phyloP scores from a whole-genome alignment of 805 yeast species.

The Candida incommunis region DNA sequence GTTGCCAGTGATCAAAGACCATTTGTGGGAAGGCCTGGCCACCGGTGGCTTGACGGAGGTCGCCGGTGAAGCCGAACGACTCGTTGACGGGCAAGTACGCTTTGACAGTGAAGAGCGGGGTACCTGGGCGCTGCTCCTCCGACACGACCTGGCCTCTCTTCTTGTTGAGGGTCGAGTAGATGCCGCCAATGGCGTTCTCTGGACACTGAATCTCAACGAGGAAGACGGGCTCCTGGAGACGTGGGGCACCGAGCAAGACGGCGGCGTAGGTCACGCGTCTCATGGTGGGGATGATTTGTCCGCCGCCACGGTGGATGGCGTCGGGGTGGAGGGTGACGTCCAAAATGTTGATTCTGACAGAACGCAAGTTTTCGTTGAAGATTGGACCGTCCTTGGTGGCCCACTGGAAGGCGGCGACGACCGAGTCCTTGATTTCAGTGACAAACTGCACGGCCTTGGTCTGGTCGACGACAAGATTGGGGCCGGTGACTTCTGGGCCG shows the following conservation, averaged over 20 bases:
- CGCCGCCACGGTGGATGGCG: conserved; percentile 99
- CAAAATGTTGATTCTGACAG: conserved; percentile 92
- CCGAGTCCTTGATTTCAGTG: conserved; percentile 98
- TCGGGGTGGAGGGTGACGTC: conserved; percentile 99
- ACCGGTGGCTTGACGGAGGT: conserved; percentile 99
- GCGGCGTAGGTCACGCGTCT: conserved; percentile 99
- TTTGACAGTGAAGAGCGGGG: conserved; percentile 98
- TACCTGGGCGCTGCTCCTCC: conserved; percentile 99
- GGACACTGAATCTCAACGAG: conserved; percentile 99
- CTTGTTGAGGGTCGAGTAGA: conserved; percentile 97
- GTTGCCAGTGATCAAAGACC: conserved; percentile 98
- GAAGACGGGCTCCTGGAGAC: conserved; percentile 98
- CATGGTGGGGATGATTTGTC: conserved; percentile 99
- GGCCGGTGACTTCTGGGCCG: conserved; percentile 99
- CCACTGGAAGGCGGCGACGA: conserved; percentile 99
- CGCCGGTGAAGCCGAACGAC: conserved; percentile 99
- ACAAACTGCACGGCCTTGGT: conserved; percentile 99
- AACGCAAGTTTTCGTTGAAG: conserved; percentile 92
- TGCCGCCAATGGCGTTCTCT: conserved; percentile 99
- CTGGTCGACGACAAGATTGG: conserved; percentile 97
- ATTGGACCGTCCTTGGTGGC: conserved; percentile 99
- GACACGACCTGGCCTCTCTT: conserved; percentile 97
- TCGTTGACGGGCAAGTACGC: conserved; percentile 99
- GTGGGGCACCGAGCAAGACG: conserved; percentile 95
- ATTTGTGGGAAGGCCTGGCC: conserved; percentile 99